Evolutionary conservation across 768 basidiomycete species (phyloP).

Genomic region (Naganishia antarctica): DNA sequence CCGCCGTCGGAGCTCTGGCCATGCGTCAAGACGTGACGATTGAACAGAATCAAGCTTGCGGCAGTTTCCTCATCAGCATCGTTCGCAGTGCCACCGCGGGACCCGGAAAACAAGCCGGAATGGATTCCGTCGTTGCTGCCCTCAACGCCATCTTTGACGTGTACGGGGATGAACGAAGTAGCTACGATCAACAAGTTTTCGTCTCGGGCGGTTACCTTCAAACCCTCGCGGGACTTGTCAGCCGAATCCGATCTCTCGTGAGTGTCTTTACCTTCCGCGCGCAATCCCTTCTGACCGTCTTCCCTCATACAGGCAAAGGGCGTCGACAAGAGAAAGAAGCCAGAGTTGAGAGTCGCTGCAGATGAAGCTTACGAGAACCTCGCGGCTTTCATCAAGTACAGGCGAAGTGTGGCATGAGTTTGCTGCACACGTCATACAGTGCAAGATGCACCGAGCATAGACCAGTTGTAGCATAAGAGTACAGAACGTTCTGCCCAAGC

Average conservation of each 20-base stretch:
- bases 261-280: conserved; percentile 28
- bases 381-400: conserved; percentile 51
- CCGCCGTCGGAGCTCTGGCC: conserved; percentile 78
- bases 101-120: conserved; percentile 53
- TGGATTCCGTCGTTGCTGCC: conserved; percentile 59
- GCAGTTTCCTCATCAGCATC: conserved; percentile 41
- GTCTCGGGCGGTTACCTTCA: conserved; percentile 39
- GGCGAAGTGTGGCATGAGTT: conserved; percentile 36
- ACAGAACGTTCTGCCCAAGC: no score
- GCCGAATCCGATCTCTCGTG: conserved; percentile 47
- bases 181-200: conserved; percentile 61
- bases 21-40: conserved; percentile 60
- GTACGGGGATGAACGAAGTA: conserved; percentile 76
- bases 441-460: no score
- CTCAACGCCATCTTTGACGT: conserved; percentile 83
- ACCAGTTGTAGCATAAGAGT: no score
- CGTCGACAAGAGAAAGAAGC: conserved; percentile 50
- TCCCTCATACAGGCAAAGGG: conserved; percentile 41
- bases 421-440: no score
- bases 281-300: background rate
- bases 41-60: conserved; percentile 61
- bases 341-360: conserved; percentile 45
- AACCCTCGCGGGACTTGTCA: conserved; percentile 38
- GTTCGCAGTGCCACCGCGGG: conserved; percentile 25
- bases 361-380: conserved; percentile 53